phyloP scores from a whole-genome alignment of 306 rosid genomes.

The Abrus precatorius region DNA sequence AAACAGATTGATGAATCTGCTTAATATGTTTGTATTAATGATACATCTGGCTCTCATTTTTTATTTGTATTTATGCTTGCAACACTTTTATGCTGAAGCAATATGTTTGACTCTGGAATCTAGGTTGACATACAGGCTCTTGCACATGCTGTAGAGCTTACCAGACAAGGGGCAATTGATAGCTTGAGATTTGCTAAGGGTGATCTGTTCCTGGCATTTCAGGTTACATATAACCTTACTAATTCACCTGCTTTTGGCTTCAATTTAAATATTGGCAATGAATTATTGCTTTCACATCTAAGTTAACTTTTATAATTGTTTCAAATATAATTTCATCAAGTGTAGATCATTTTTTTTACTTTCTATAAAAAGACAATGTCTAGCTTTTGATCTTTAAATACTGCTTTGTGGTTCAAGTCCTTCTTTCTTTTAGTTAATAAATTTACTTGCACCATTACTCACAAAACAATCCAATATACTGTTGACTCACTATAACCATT shows the following conservation, averaged over 20 bases:
- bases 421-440: conserved; percentile 7
- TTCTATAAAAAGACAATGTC: neutral
- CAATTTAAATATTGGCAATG: conserved; percentile 12
- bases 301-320: neutral
- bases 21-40: neutral
- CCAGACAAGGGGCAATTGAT: conserved; percentile 97
- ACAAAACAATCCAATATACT: neutral
- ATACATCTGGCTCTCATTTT: conserved; percentile 10
- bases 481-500: neutral
- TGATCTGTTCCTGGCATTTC: conserved; percentile 91
- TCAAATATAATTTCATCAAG: neutral
- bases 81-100: conserved; percentile 31
- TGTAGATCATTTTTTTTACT: neutral
- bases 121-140: conserved; percentile 99
- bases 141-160: conserved; percentile 98
- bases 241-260: conserved; percentile 23
- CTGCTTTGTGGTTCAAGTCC: conserved; percentile 6
- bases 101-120: conserved; percentile 51
- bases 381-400: conserved; percentile 33
- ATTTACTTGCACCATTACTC: conserved; percentile 17
- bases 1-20: conserved; percentile 21
- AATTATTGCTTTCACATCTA: conserved; percentile 8
- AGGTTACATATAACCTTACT: conserved; percentile 62
- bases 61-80: conserved; percentile 34
- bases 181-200: conserved; percentile 98